Evolutionary conservation across 208 protist species (phyloP), one percentile per base, ranked within the genome.

Genomic region (Trypanosoma lewisi): DNA sequence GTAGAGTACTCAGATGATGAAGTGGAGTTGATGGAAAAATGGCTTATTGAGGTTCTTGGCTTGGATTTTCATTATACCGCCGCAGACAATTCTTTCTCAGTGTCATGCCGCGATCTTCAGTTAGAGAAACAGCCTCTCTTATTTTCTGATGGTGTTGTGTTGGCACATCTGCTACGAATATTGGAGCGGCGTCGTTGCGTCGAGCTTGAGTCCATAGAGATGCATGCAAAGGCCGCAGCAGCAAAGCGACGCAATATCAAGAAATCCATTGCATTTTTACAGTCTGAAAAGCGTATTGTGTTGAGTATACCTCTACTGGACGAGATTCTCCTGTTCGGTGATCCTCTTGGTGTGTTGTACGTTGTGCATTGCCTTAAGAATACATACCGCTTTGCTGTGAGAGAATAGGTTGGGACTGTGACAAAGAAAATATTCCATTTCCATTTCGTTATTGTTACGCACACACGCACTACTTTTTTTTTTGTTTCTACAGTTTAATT

Each of bases 181-280:
- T 77, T 94, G 11, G 82, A 91, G 76, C 67, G 78, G 17, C 61
- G 80, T 28, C 83, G 80, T 47, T 94, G 87, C 71, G 55, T 61
- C 5, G 65, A 63, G 17, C 77, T 94, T 4, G 87, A 91, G 33
- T 75, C 77, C 27, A 76, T 94, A 48, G 82, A 73, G 23, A 65
- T 82, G 30, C 75, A 78, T 12, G 69, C 66, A 11, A 84, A 81
- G 37, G 53, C 51, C 7, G 44, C 82, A 0, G 68, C 68, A 36
- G 82, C 84, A 39, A 91, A 87, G 77, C 82, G 84, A 8, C 85
- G 86, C 63, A 94, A 89, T 60, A 72, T 94, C 39, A 62, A 71
- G 4, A 80, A 81, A 58, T 91, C 82, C 52, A 47, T 94, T 23
- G 60, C 63, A 6, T 94, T 85, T 63, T 67, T 94, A 2, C 82